These are phyloP conservation scores for Hemileia vastatrix DNA, from an alignment of 1,284 basidiomycete species.

Conservation along the genomic window DNA sequence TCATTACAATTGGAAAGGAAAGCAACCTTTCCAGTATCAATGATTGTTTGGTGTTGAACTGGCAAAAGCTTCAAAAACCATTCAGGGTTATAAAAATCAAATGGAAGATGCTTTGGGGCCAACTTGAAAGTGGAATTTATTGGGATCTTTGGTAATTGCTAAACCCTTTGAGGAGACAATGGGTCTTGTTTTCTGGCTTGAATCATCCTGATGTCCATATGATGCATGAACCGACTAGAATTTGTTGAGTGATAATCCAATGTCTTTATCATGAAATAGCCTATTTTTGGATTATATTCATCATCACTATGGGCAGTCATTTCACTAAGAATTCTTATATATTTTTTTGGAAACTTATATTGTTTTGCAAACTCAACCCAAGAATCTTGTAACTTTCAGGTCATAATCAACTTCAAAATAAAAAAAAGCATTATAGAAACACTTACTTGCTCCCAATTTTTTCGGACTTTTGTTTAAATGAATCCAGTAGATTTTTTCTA, in stretches of 20 bases:
- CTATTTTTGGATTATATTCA: not conserved
- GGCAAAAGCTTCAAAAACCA: not conserved
- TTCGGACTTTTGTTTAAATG: no score
- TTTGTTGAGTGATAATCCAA: not conserved
- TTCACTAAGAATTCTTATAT: not conserved
- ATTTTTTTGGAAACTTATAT: not conserved
- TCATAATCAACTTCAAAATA: no score
- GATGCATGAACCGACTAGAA: not conserved
- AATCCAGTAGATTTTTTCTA: no score
- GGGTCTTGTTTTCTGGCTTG: no score
- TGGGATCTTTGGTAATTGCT: constrained; percentile 3
- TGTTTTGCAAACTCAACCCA: no score
- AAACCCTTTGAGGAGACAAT: no score
- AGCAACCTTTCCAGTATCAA: not conserved
- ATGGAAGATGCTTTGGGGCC: constrained; percentile 6
- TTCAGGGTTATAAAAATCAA: constrained; percentile 5
- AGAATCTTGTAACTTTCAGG: no score
- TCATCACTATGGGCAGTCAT: constrained; percentile 1
- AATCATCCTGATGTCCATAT: no score
- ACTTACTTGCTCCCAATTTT: no score
- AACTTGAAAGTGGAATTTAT: not conserved
- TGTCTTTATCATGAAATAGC: constrained; percentile 1
- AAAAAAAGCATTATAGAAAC: no score
- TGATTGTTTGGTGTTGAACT: not conserved
- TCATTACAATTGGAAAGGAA: constrained; percentile 4